Conservation (phyloP, 257 asterid genomes). For the Craterostigma plantagineum region DNA sequence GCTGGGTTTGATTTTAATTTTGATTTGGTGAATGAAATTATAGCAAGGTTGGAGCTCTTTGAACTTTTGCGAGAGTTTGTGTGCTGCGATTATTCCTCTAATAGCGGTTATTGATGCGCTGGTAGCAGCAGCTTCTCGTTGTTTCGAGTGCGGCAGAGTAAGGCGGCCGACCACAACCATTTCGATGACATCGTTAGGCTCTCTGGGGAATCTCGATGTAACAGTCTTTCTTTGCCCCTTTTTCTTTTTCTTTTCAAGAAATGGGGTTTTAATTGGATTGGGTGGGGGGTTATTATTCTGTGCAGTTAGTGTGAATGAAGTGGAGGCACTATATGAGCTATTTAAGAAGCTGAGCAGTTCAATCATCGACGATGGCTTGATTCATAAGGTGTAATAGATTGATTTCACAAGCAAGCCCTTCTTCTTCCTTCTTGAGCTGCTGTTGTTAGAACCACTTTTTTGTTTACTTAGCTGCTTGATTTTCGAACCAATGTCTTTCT, state of each 20-base stretch:
- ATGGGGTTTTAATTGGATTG: neutral
- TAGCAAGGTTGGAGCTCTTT: conserved; percentile 22
- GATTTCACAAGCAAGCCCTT: neutral
- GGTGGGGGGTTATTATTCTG: neutral
- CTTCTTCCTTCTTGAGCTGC: neutral
- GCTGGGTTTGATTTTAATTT: neutral
- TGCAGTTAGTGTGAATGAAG: conserved; percentile 67
- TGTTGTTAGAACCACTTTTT: neutral
- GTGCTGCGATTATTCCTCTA: conserved; percentile 34
- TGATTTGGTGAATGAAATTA: no score
- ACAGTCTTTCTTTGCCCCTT: neutral
- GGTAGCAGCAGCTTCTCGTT: conserved; percentile 26
- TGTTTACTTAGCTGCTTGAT: neutral
- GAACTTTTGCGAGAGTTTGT: conserved; percentile 34
- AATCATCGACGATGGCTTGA: conserved; percentile 72
- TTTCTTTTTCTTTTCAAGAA: neutral
- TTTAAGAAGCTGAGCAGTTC: conserved; percentile 70
- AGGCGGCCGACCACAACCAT: conserved; percentile 1
- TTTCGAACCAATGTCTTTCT: neutral
- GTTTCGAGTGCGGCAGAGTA: conserved; percentile 21
- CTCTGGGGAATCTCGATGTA: conserved; percentile 57
- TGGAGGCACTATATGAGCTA: conserved; percentile 73
- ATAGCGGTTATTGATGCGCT: conserved; percentile 32
- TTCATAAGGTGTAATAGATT: conserved; percentile 39
- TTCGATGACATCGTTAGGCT: conserved; percentile 26